Base-by-base conservation (phyloP, 352 stramenopile genomes). In the Thraustochytrium aureum region DNA sequence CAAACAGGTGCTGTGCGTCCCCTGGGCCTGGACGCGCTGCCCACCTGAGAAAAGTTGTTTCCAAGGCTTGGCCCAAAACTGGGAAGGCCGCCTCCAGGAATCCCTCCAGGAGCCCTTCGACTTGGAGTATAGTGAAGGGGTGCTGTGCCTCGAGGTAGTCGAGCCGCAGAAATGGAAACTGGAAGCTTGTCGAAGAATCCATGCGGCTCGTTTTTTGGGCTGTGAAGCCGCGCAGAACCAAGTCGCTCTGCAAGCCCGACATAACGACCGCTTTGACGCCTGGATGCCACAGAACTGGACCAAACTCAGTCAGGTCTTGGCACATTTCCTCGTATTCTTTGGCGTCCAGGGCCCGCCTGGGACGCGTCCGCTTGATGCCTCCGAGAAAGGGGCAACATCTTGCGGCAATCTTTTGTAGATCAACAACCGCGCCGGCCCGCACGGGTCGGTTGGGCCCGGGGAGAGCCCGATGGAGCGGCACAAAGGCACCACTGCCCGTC, bases 151-250 rank as follows among this genome's bases (percentile, higher is more conserved):
- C 56, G 26, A 64, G 10, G 10, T 26, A 26, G 56, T 32, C 26
- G 26, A 64, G 33, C 35, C 14, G 33, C 26, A 64, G n/a, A 26
- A 64, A 64, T 10, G 56, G 56, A n/a, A 64, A 64, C 35, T 64
- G 10, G 56, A 64, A 64, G 56, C 56, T 64, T 26, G 56, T 64
- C 10, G 10, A 26, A 17, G 10, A 17, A 26, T 64, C 56, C 56
- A 64, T 10, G 10, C 56, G 56, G 10, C 10, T 26, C 35, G 56
- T 64, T 26, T 64, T 64, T 7, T 64, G 56, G 10, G 56, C 10
- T 14, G 33, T n/a, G n/a, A 10, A 64, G 10, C 56, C 56, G 10
- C 56, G 56, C 56, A 64, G 33, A 10, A 64, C n/a, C 10, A 10
- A n/a, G 56, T 64, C 56, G 33, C 56, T 26, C 35, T 64, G 10